Evolutionary conservation across 306 rosid species (phyloP).

Genomic region (Rosa rugosa): DNA sequence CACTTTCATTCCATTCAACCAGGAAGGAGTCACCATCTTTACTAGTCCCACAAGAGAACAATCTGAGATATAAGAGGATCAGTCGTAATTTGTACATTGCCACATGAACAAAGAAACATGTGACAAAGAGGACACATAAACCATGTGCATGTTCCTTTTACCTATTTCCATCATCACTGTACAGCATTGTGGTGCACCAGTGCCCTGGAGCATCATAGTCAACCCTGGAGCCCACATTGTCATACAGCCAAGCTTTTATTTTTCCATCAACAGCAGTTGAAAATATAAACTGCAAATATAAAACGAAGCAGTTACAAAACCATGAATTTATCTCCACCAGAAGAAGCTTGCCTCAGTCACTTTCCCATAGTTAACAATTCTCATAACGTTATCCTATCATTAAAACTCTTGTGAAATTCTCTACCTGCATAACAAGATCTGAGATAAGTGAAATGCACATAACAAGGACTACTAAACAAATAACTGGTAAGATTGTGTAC

Average conservation of each 20-base stretch:
- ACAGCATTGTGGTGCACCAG: conserved; percentile 65
- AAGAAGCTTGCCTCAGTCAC: neutral
- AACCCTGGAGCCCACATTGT: conserved; percentile 66
- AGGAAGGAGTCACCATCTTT: conserved; percentile 69
- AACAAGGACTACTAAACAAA: neutral
- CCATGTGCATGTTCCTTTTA: conserved; percentile 4
- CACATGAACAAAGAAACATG: neutral
- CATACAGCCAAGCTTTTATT: conserved; percentile 76
- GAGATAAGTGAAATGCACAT: neutral
- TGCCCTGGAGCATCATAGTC: conserved; percentile 78
- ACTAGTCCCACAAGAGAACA: conserved; percentile 76
- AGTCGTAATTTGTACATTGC: neutral
- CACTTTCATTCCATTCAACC: conserved; percentile 81
- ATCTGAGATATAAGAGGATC: conserved; percentile 31
- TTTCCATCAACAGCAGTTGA: conserved; percentile 75
- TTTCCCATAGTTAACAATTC: neutral
- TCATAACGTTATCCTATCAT: neutral
- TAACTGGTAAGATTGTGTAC: neutral
- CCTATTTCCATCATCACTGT: conserved; percentile 80
- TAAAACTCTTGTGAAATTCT: neutral
- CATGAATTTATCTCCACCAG: conserved; percentile 6
- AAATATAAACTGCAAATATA: conserved; percentile 57
- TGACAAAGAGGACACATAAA: neutral
- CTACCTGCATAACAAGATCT: neutral
- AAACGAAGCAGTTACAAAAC: neutral